Base-by-base conservation (phyloP, 371 early-diverging fungal species). In the Dichotomocladium elegans region DNA sequence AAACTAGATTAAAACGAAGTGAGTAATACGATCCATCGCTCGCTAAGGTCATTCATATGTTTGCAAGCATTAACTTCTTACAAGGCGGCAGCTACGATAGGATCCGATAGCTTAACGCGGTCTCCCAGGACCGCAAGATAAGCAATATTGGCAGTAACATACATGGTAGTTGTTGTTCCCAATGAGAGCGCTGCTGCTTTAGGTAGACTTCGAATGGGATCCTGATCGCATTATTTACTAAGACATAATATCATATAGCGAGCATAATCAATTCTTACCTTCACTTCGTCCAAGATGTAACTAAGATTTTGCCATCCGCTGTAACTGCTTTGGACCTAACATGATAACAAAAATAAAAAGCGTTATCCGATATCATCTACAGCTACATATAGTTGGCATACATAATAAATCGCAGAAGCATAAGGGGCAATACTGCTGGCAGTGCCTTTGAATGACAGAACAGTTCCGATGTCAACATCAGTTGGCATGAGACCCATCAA, bases 281-380 rank as follows among this genome's bases (percentile, higher is more conserved):
- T 70, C n/a, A 74, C 64, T 57, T 74, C 74, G 48, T 74, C 74
- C 34, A 68, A 26, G 22, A 70, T 53, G 25, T 52, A 66, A 24
- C 70, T 65, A 1, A 74, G 48, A 40, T 70, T 70, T 33, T 74
- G 66, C 62, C 66, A 74, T 0, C 74, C 74, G 29, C 71, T 66
- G 21, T 70, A 74, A 7, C 64, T 62, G 40, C 64, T 66, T 63
- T 70, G 67, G 1, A 67, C 63, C 72, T 71, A n/a, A n/a, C n/a
- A n/a, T n/a, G n/a, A n/a, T n/a, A 46, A 3, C 22, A 48, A 30
- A 19, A 11, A 19, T 17, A 31, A 26, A 14, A 45, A 24, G n/a
- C n/a, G n/a, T n/a, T n/a, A n/a, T n/a, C n/a, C n/a, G n/a, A n/a
- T n/a, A 14, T 22, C 15, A 4, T 22, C 25, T 25, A 25, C n/a